Percentiles rank a stretch among this genome's conserved stretches.
Conservation (phyloP, 75 land plant genomes). For the Cryptomeria japonica region DNA sequence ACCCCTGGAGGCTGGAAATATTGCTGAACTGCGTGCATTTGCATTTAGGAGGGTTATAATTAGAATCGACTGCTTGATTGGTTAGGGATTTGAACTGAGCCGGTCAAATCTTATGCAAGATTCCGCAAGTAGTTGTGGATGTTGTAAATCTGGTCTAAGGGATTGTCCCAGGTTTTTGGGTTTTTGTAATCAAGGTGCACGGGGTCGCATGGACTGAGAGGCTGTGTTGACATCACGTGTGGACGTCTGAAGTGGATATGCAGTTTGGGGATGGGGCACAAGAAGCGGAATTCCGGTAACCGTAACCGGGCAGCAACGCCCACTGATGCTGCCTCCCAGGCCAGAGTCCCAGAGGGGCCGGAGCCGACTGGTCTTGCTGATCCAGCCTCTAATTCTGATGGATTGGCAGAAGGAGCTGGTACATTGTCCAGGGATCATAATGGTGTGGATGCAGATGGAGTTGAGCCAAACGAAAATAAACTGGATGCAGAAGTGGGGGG, state of each 20-base stretch:
- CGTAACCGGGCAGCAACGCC: constrained; percentile 13
- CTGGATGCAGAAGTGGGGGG: background rate
- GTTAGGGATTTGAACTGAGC: background rate
- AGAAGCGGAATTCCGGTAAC: constrained; percentile 35
- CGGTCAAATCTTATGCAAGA: background rate
- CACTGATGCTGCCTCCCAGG: background rate
- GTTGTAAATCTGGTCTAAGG: background rate
- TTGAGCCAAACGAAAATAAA: background rate
- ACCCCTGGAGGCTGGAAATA: background rate
- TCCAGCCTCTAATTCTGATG: background rate
- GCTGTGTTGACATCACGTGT: background rate
- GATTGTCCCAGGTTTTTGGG: background rate
- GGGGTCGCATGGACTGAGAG: background rate
- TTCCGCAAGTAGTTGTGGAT: background rate
- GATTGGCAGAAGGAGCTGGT: constrained; percentile 7
- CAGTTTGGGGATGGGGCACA: constrained; percentile 29
- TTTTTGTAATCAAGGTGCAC: background rate
- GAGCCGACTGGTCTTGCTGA: background rate
- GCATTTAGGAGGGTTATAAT: background rate
- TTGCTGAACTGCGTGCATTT: background rate
- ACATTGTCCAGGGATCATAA: background rate
- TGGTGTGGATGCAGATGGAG: background rate
- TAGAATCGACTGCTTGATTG: background rate
- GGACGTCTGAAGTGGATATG: constrained; percentile 7
- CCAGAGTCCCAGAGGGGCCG: background rate